These are phyloP conservation scores for Juglanconis sp. DNA, from an alignment of 2,329 filamentous ascomycete species.

Conservation along the genomic window DNA sequence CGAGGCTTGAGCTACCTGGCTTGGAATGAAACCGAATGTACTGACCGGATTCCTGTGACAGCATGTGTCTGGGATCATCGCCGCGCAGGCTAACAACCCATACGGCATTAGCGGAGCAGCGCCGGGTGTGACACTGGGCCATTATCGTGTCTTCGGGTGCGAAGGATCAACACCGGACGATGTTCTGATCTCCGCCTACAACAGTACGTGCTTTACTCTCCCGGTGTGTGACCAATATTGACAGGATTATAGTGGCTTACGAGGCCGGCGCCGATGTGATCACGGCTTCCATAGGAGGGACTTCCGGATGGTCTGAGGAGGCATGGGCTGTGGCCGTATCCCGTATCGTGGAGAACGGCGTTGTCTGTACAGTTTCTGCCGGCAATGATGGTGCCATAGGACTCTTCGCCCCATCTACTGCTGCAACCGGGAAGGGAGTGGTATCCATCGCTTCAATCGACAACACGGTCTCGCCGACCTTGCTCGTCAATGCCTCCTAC, in stretches of 20 bases:
- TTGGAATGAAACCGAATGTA: background rate
- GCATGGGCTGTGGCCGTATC: slow-evolving; percentile 48
- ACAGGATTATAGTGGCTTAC: slow-evolving; percentile 39
- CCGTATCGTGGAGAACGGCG: slow-evolving; percentile 50
- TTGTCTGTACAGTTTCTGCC: slow-evolving; percentile 51
- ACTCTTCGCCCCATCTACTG: slow-evolving; percentile 48
- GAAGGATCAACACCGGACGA: slow-evolving; percentile 34
- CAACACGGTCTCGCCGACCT: slow-evolving; percentile 39
- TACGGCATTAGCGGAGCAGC: slow-evolving; percentile 57
- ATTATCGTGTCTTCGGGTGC: slow-evolving; percentile 58
- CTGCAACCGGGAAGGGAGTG: slow-evolving; percentile 45
- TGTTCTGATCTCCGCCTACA: slow-evolving; percentile 57
- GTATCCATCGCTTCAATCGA: slow-evolving; percentile 50
- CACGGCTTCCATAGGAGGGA: slow-evolving; percentile 50
- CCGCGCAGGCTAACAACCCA: slow-evolving; percentile 51
- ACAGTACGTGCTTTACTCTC: slow-evolving; percentile 26
- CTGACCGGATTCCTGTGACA: background rate
- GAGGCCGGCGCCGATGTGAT: slow-evolving; percentile 59
- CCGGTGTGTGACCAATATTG: background rate
- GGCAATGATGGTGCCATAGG: slow-evolving; percentile 47
- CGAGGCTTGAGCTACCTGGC: too few relatives aligned
- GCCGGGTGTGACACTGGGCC: slow-evolving; percentile 52
- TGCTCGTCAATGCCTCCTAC: slow-evolving; percentile 42
- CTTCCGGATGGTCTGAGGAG: slow-evolving; percentile 50
- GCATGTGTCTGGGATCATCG: slow-evolving; percentile 61